Evolutionary conservation across 768 basidiomycete species (phyloP), one percentile per base, ranked within the genome.

Genomic region (Lactarius indigo): DNA sequence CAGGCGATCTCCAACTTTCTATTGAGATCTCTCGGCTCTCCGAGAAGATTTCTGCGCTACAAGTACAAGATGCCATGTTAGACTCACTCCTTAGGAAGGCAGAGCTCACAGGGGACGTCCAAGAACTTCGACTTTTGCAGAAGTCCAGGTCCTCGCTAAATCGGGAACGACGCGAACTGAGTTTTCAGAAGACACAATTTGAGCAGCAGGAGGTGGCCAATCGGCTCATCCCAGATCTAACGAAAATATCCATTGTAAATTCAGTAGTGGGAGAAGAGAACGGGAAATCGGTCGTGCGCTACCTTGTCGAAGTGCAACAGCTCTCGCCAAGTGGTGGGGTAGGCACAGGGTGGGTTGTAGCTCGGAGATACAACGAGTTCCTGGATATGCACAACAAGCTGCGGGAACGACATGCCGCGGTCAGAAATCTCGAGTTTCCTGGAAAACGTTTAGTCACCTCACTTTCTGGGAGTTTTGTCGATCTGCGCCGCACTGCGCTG

Each of bases 141-240:
- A 90, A 87, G 72, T 96, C 94, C 2, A 92, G 90, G 74, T 83
- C 88, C 10, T 86, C 92, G 0, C 85, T 98, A 79, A 85, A 81
- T 18, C 81, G 93, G 64, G 95, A 98, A 73, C 79, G 95, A 47
- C 83, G 95, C 35, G 89, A 94, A 72, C 79, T 95, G 2, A 82
- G 84, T 62, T 97, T 98, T 76, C 96, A 97, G 77, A 94, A 90
- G 77, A 83, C 84, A 13, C 96, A 98, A 73, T 98, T 93, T 74
- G 92, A 96, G 74, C 91, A 94, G 73, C 96, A 98, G 76, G 94
- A 97, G 73, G 81, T 85, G n/a, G 92, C 92, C 28, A 97, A 95
- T 73, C 84, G 90, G 20, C 84, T 98, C 3, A 78, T 93, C 28
- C 90, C 94, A 2, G 88, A 91, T 28, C 84, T 92, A 35, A 98